Conservation (phyloP, 345 rosid genomes). For the Rhizophora apiculata region DNA sequence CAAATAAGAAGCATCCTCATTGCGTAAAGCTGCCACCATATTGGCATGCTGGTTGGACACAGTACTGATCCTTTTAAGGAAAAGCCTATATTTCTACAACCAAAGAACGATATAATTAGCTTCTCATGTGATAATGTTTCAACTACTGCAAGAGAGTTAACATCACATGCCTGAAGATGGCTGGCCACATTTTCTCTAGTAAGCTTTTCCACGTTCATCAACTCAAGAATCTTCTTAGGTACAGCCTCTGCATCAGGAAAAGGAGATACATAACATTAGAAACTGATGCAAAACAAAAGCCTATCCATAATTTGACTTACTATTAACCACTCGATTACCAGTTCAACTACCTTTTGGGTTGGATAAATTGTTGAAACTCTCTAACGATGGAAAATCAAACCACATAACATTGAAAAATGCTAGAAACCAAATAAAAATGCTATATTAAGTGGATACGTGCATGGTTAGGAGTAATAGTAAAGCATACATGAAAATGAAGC, state of each 20-base stretch:
- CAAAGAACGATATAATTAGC: slow-evolving; percentile 21
- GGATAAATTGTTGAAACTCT: too few species aligned
- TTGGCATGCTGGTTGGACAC: slow-evolving; percentile 65
- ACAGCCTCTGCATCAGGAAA: slow-evolving; percentile 31
- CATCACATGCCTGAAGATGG: slow-evolving; percentile 29
- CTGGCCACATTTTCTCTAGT: slow-evolving; percentile 38
- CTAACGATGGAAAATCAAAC: too few species aligned
- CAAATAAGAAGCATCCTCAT: slow-evolving; percentile 56
- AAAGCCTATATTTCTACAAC: slow-evolving; percentile 74
- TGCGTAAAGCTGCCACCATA: slow-evolving; percentile 47
- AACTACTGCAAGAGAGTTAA: slow-evolving; percentile 1
- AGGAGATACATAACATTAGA: not conserved
- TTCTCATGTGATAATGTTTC: slow-evolving; percentile 5
- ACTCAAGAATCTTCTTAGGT: slow-evolving; percentile 35
- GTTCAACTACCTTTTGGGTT: not conserved
- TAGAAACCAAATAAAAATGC: too few species aligned
- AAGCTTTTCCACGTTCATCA: slow-evolving; percentile 37
- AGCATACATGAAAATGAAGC: too few species aligned
- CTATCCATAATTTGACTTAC: not conserved
- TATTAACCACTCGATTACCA: not conserved
- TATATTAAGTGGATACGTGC: too few species aligned
- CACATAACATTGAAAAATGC: too few species aligned
- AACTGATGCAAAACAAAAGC: not conserved
- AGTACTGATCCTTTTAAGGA: slow-evolving; percentile 66
- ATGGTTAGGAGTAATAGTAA: too few species aligned